Conservation (phyloP, 1,284 basidiomycete species). For the Ustilago cynodontis region DNA sequence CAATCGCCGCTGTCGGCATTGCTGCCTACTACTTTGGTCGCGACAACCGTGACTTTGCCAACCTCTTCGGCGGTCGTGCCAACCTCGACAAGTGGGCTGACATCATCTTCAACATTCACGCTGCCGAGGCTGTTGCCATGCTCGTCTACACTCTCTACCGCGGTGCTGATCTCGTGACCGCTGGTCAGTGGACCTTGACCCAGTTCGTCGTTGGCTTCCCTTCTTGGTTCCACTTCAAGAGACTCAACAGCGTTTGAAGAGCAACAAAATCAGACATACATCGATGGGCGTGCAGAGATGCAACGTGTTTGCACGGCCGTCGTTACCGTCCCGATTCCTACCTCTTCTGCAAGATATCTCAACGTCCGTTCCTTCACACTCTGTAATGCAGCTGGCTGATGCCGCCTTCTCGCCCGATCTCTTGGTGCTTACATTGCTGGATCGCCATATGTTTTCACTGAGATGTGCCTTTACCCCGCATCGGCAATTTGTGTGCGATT, state of each 20-base stretch:
- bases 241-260: constrained; percentile 40
- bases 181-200: constrained; percentile 41
- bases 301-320: neutral
- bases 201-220: constrained; percentile 55
- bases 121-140: constrained; percentile 45
- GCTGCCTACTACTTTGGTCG: constrained; percentile 38
- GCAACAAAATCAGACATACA: neutral
- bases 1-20: constrained; percentile 8
- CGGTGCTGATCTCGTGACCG: constrained; percentile 36
- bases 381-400: neutral
- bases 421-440: too few relatives aligned
- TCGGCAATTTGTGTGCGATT: neutral
- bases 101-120: constrained; percentile 29
- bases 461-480: neutral
- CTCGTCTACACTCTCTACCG: constrained; percentile 37
- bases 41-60: constrained; percentile 35
- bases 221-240: constrained; percentile 50
- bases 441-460: neutral
- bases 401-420: too few relatives aligned
- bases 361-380: too few relatives aligned
- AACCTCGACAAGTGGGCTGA: constrained; percentile 37
- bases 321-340: too few relatives aligned
- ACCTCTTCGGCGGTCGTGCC: constrained; percentile 32
- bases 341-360: too few relatives aligned
- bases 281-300: neutral